Evolutionary conservation across 1,139 yeast genomes (phyloP).

Genomic region (Magnusiomyces ingens): DNA sequence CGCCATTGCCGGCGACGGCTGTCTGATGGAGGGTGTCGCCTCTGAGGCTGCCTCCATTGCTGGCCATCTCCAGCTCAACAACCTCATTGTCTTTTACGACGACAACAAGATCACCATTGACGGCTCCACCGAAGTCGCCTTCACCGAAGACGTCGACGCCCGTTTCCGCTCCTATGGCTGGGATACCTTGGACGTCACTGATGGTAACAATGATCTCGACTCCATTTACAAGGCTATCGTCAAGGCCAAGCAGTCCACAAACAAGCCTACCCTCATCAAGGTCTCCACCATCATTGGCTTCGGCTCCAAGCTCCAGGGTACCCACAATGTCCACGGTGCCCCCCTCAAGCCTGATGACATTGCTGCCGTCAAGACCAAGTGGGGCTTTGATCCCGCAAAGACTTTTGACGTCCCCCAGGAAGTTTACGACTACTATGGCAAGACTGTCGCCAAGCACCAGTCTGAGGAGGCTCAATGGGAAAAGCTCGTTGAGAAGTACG

Average conservation of each 20-base stretch:
- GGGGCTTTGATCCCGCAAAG: constrained; percentile 86
- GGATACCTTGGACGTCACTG: constrained; percentile 71
- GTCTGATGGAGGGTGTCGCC: constrained; percentile 97
- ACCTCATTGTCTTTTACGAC: constrained; percentile 93
- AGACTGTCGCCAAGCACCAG: constrained; percentile 54
- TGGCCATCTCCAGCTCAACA: constrained; percentile 92
- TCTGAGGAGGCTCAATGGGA: constrained; percentile 72
- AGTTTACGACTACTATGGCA: constrained; percentile 64
- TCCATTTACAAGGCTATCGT: constrained; percentile 68
- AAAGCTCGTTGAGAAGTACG: constrained; percentile 52
- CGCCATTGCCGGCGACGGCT: constrained; percentile 91
- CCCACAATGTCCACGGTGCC: constrained; percentile 94
- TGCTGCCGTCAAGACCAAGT: constrained; percentile 73
- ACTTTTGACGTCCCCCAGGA: constrained; percentile 75
- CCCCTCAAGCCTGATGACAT: constrained; percentile 94
- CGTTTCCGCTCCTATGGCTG: constrained; percentile 94
- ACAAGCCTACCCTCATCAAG: constrained; percentile 89
- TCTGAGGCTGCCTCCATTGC: constrained; percentile 93
- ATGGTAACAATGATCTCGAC: constrained; percentile 76
- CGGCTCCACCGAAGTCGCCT: constrained; percentile 84
- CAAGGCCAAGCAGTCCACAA: constrained; percentile 40
- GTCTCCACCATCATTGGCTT: constrained; percentile 88
- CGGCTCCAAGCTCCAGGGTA: constrained; percentile 83
- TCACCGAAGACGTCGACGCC: constrained; percentile 86
- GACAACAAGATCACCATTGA: constrained; percentile 97